phyloP scores from a whole-genome alignment of 1,139 yeast species.

The Candida buenavistaensis region DNA sequence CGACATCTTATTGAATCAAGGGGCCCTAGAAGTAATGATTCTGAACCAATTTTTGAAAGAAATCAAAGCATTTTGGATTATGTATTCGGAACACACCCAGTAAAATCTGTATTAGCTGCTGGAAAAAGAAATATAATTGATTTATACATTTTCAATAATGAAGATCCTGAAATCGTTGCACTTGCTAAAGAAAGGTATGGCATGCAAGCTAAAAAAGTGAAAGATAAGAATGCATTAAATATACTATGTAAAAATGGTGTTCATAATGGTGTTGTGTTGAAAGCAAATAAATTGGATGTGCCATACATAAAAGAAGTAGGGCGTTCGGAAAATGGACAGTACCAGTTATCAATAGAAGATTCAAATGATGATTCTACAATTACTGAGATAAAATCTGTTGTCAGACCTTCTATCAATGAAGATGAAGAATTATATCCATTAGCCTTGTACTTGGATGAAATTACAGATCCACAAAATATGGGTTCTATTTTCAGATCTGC shows the following conservation, averaged over 20 bases:
- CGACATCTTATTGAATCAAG: too few relatives aligned
- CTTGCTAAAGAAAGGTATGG: constrained; percentile 46
- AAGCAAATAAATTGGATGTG: constrained; percentile 58
- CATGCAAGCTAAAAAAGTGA: constrained; percentile 42
- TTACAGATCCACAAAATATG: constrained; percentile 87
- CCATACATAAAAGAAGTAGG: constrained; percentile 39
- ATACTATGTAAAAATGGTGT: constrained; percentile 65
- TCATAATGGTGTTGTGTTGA: constrained; percentile 80
- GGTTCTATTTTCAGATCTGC: constrained; percentile 88
- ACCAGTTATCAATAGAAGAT: constrained; percentile 18
- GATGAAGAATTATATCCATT: constrained; percentile 52
- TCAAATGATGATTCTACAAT: constrained; percentile 15
- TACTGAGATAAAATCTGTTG: constrained; percentile 16
- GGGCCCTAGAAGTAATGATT: neutral
- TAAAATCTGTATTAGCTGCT: constrained; percentile 64
- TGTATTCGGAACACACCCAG: constrained; percentile 76
- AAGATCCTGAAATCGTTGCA: constrained; percentile 35
- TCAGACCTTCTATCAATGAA: constrained; percentile 15
- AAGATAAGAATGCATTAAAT: constrained; percentile 59
- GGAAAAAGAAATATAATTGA: constrained; percentile 56
- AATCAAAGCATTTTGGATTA: constrained; percentile 57
- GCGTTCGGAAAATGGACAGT: constrained; percentile 30
- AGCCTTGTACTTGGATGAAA: constrained; percentile 76
- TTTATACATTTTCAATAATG: constrained; percentile 49
- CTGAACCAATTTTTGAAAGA: neutral